Percentiles rank a stretch among this genome's conserved stretches.
Evolutionary conservation across 2,329 filamentous ascomycete genomes (phyloP).

Genomic region (Akanthomyces uredinophilus): DNA sequence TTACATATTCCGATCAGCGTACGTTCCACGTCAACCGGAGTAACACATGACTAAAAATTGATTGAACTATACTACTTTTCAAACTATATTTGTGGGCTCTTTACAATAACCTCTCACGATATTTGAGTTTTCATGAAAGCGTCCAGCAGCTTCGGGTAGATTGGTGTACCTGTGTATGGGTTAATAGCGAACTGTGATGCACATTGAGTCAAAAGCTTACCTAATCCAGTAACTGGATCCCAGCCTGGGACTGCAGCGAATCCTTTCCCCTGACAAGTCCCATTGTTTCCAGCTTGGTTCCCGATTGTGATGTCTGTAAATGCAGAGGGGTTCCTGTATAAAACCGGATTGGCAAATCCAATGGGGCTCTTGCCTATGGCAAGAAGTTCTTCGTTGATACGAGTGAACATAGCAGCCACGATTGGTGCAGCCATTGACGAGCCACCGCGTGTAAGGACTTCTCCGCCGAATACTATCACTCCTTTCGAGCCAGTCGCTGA

Average conservation of each 20-base stretch:
- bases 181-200: too few relatives aligned
- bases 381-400: slow-evolving; percentile 18
- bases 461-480: slow-evolving; percentile 29
- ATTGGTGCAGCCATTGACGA: slow-evolving; percentile 19
- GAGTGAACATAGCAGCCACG: slow-evolving; percentile 17
- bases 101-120: too few relatives aligned
- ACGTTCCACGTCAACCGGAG: too few relatives aligned
- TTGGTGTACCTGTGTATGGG: too few relatives aligned
- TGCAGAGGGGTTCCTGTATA: slow-evolving; percentile 8
- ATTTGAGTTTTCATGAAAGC: too few relatives aligned
- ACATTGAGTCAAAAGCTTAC: too few relatives aligned
- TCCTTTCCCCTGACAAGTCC: background rate
- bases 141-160: too few relatives aligned
- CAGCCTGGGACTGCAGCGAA: background rate
- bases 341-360: slow-evolving; percentile 26
- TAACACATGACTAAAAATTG: too few relatives aligned
- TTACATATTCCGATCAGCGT: too few relatives aligned
- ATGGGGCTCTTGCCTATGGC: slow-evolving; percentile 30
- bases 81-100: too few relatives aligned
- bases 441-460: slow-evolving; percentile 19
- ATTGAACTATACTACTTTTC: too few relatives aligned
- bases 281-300: background rate
- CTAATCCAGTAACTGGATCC: background rate
- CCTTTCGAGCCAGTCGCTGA: slow-evolving; percentile 41
- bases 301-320: slow-evolving; percentile 12